Evolutionary conservation across 768 basidiomycete species (phyloP).

Genomic region (Mycena galericulata): DNA sequence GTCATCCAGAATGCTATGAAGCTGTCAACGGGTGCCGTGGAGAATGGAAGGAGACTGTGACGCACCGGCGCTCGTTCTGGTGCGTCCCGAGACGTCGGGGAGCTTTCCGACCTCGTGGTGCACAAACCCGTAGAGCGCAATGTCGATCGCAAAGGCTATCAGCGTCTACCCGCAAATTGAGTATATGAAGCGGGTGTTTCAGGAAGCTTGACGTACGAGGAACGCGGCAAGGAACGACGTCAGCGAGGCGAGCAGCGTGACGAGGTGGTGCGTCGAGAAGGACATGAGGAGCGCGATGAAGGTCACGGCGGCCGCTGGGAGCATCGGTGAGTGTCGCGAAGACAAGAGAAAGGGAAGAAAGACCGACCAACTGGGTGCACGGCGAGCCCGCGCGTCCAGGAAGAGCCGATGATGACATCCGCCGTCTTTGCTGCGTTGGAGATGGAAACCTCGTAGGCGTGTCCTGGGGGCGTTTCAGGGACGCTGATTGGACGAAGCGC

Average conservation of each 20-base stretch:
- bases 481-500: not conserved
- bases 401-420: constrained; percentile 57
- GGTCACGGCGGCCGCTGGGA: constrained; percentile 63
- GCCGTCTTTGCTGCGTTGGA: constrained; percentile 50
- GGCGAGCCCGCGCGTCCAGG: constrained; percentile 81
- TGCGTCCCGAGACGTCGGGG: constrained; percentile 53
- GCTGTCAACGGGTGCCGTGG: not conserved
- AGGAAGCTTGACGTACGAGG: constrained; percentile 42
- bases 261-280: constrained; percentile 66
- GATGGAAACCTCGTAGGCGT: constrained; percentile 67
- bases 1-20: constrained; percentile 80
- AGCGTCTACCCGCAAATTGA: constrained; percentile 52
- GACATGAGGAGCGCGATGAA: constrained; percentile 74
- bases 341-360: not conserved
- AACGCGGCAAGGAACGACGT: constrained; percentile 78
- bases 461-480: constrained; percentile 47
- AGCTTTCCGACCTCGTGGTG: constrained; percentile 69
- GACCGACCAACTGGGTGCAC: constrained; percentile 80
- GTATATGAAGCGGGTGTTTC: not conserved
- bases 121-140: constrained; percentile 75
- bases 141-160: constrained; percentile 82
- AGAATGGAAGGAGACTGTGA: constrained; percentile 25
- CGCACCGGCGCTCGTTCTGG: constrained; percentile 74
- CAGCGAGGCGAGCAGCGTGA: constrained; percentile 73
- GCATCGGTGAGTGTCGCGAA: not conserved